Evolutionary conservation across 306 rosid genomes (phyloP).

Genomic region (Gleditsia sinensis): DNA sequence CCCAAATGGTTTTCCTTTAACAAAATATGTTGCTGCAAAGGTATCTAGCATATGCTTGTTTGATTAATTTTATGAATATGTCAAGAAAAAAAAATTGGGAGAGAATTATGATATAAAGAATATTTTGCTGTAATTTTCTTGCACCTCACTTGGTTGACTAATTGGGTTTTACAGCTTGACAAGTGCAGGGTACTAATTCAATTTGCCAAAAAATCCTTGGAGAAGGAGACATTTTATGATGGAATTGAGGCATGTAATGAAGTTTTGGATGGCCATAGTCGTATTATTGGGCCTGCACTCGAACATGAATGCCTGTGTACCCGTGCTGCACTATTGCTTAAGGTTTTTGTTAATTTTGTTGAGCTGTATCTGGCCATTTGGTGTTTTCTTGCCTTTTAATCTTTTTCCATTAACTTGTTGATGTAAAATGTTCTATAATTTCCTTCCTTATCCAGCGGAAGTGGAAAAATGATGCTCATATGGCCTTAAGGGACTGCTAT

Average conservation of each 20-base stretch:
- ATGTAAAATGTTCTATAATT: constrained; percentile 27
- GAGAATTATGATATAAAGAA: not conserved
- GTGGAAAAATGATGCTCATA: constrained; percentile 95
- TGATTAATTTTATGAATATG: not conserved
- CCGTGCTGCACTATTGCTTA: constrained; percentile 78
- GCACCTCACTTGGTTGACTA: constrained; percentile 33
- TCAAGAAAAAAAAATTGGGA: constrained; percentile 14
- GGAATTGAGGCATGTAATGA: constrained; percentile 95
- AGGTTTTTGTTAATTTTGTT: constrained; percentile 56
- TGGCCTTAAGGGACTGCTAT: constrained; percentile 89
- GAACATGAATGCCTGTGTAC: constrained; percentile 71
- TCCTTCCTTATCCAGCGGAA: constrained; percentile 62
- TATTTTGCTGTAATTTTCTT: constrained; percentile 27
- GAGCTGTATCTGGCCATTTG: constrained; percentile 29
- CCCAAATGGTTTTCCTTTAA: constrained; percentile 49
- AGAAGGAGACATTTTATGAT: constrained; percentile 49
- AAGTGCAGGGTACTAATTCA: constrained; percentile 71
- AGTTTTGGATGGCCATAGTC: constrained; percentile 69
- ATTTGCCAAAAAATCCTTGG: constrained; percentile 63
- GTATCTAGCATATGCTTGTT: constrained; percentile 41
- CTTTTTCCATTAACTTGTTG: not conserved
- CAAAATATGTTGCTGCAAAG: constrained; percentile 48
- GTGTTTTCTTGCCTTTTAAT: not conserved
- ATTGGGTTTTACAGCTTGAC: constrained; percentile 67
- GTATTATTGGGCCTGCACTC: constrained; percentile 50